phyloP scores from a whole-genome alignment of 495 filamentous ascomycete genomes.

The Letharia columbiana region DNA sequence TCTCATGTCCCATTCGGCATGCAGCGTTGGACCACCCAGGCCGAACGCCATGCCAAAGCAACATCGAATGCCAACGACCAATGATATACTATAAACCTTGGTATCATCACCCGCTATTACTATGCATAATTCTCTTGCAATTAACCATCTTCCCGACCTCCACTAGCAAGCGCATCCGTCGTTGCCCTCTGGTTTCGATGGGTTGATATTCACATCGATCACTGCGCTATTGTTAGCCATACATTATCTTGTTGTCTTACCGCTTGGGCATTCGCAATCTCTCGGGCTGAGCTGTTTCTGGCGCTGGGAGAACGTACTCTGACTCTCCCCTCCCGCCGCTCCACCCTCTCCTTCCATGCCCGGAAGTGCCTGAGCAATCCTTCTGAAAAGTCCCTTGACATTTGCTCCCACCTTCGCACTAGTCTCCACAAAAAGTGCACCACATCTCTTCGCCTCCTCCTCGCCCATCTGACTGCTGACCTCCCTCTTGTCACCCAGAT shows the following conservation, averaged over 20 bases:
- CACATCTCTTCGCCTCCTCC: constrained; percentile 96
- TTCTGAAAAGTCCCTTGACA: constrained; percentile 90
- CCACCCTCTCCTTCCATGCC: constrained; percentile 89
- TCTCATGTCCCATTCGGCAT: not conserved
- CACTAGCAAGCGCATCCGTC: constrained; percentile 74
- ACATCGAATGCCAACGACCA: not conserved
- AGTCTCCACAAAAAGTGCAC: constrained; percentile 96
- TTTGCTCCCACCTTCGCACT: constrained; percentile 97
- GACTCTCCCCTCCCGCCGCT: constrained; percentile 47
- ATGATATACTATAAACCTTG: constrained; percentile 7
- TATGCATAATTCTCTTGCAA: constrained; percentile 4
- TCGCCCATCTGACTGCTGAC: constrained; percentile 88
- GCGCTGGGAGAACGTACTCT: constrained; percentile 40
- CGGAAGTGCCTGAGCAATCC: constrained; percentile 94
- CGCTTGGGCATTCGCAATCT: not conserved
- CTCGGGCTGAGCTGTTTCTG: not conserved
- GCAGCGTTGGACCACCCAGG: not conserved
- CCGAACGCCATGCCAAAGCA: constrained; percentile 15
- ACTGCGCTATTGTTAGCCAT: constrained; percentile 40
- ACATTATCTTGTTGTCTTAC: not conserved
- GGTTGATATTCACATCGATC: constrained; percentile 92
- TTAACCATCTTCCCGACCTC: not conserved
- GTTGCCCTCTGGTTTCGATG: constrained; percentile 57
- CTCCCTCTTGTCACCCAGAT: constrained; percentile 93
- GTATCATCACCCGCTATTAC: constrained; percentile 7